Evolutionary conservation across 805 yeast species (phyloP), one percentile per base, ranked within the genome.

Genomic region (Candida corydali): DNA sequence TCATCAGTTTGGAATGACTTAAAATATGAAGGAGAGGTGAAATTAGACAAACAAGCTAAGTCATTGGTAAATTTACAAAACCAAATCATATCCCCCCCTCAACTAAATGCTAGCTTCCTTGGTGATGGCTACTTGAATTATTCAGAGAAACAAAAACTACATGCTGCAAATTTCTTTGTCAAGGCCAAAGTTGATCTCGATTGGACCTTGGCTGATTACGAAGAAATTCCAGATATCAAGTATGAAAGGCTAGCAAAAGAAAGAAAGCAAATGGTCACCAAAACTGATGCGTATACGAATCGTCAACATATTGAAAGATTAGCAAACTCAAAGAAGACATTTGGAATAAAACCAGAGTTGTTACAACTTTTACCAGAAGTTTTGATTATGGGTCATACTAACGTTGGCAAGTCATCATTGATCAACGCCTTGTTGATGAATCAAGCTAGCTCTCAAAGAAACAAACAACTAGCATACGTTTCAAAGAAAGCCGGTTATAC

Each of bases 401-500:
- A 88, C 48, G 88, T 82, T 6, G 97, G 96, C 0, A 88, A 88
- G 52, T 85, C 95, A 0, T 78, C 94, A 0, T 54, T 88, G 17
- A 63, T 88, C 27, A 84, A 85, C 50, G 74, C 73, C 9, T 38
- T 86, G 7, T 59, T 84, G 4, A 63, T 77, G 1, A 36, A 19
- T 6, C 61, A 62, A 25, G 54, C 59, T 6, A 48, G 51, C 17
- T 51, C 53, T 36, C 55, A 53, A 27, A 55, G 44, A 16, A 40
- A 55, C 3, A 41, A 49, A 2, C 57, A 39, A 16, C 37, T 36
- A 9, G 91, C 88, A 7, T 72, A 53, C 44, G 74, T 76, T 1
- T 76, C 82, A 0, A 61, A 59, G 40, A 61, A 65, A 42, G 78
- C 80, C 15, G 86, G 84, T 5, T 74, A 60, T 43, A 76, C 82